Percentiles rank a stretch among this genome's conserved stretches.
Evolutionary conservation across 768 basidiomycete genomes (phyloP).

Genomic region (Kwoniella dejecticola): DNA sequence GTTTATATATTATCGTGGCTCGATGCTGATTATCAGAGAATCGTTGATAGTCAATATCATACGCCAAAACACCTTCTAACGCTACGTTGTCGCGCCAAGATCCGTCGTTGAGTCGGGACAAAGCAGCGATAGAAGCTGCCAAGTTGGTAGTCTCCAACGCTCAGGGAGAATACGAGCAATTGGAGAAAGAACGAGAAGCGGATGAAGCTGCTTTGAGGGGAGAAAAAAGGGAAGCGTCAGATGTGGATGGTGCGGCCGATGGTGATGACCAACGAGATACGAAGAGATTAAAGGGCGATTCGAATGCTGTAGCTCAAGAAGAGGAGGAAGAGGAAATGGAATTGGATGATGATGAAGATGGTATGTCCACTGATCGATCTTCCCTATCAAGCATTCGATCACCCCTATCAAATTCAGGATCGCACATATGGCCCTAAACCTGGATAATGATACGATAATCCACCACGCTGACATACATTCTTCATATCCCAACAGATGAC

Average conservation of each 20-base stretch:
- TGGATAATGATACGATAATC: neutral
- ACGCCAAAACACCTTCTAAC: conserved; percentile 85
- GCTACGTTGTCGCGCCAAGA: conserved; percentile 79
- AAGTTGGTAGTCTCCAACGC: conserved; percentile 57
- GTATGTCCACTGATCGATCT: neutral
- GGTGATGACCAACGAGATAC: conserved; percentile 60
- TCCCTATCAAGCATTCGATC: too few species aligned
- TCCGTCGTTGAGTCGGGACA: conserved; percentile 55
- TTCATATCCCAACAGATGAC: conserved; percentile 16
- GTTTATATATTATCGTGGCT: neutral
- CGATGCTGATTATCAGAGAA: neutral
- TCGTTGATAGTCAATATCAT: conserved; percentile 72
- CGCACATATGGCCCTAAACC: neutral
- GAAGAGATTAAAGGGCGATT: conserved; percentile 73
- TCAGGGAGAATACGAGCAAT: conserved; percentile 58
- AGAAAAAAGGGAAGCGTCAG: conserved; percentile 58
- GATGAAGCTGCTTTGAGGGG: conserved; percentile 57
- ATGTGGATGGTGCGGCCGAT: conserved; percentile 66
- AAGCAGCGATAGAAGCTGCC: conserved; percentile 44
- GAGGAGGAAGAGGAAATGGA: conserved; percentile 88
- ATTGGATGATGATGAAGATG: conserved; percentile 64
- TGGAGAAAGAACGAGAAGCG: conserved; percentile 63
- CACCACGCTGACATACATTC: conserved; percentile 25
- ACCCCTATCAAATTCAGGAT: too few species aligned
- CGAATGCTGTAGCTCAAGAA: conserved; percentile 52